phyloP scores from a whole-genome alignment of 176 grass and related monocot species.

The Bonia amplexicaulis region DNA sequence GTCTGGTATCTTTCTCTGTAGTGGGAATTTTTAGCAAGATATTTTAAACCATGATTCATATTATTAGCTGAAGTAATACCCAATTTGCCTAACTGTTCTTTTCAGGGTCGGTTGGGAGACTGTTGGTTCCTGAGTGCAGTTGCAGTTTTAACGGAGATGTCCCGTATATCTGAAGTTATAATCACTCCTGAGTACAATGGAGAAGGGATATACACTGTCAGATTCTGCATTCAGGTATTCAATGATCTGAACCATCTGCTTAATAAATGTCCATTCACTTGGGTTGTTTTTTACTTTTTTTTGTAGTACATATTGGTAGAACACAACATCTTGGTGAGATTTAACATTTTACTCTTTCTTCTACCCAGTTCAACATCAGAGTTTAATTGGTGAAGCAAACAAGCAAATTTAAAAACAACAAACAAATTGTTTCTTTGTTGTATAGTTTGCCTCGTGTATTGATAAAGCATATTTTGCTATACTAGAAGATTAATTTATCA shows the following conservation, averaged over 20 bases:
- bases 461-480: not conserved
- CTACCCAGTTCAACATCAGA: not conserved
- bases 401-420: not conserved
- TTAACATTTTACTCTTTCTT: not conserved
- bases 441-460: not conserved
- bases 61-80: not conserved
- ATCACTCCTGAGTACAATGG: conserved; percentile 94
- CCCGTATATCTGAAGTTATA: conserved; percentile 97
- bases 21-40: not conserved
- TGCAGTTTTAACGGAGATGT: conserved; percentile 87
- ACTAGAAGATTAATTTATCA: not conserved
- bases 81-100: conserved; percentile 25
- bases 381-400: conserved; percentile 16
- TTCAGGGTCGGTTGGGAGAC: conserved; percentile 92
- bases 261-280: not conserved
- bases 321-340: not conserved
- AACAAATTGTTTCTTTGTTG: not conserved
- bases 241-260: conserved; percentile 12
- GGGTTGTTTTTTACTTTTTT: conserved; percentile 12
- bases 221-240: conserved; percentile 97
- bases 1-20: not conserved
- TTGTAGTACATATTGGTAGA: not conserved
- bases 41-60: conserved; percentile 8
- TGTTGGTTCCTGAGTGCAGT: conserved; percentile 99
- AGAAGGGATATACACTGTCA: conserved; percentile 94